Base-by-base conservation (phyloP, 2,329 filamentous ascomycete genomes). In the Cordyceps cicadae region DNA sequence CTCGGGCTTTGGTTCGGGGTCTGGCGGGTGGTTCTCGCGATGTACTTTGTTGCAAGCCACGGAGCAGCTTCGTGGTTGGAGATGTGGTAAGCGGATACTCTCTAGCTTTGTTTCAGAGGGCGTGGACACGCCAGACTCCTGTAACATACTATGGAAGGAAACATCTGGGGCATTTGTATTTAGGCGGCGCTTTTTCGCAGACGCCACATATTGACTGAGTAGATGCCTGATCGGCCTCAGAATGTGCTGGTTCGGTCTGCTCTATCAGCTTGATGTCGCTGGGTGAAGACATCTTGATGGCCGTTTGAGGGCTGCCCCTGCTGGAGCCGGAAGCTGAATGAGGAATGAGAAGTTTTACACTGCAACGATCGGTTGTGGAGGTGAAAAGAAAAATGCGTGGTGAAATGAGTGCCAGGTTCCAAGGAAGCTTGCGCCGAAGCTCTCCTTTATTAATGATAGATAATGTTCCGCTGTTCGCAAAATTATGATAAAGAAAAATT, bases 91-190 rank as follows among this genome's bases (percentile, higher is more conserved):
- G 64, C 17, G 12, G 29, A 48, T 11, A 11, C 9, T 48, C 45
- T 48, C 8, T 2, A 17, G 19, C 24, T 48, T 11, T 14, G 3
- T 26, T 19, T 15, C n/a, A n/a, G 8, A 6, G 29, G 5, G 7
- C 43, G 7, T 11, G 5, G 8, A 19, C 43, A n/a, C 3, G 29
- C 17, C 6, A 7, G 3, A 39, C 12, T 46, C 15, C 2, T 26
- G 26, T 14, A 24, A 72, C 83, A 68, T 74, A 87, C 85, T 85
- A 87, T 63, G 80, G 79, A 24, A 81, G 66, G 53, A 76, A 71
- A 68, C 85, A 87, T 32, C 77, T 77, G n/a, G 81, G 76, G 64
- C 85, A 87, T 66, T 85, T 87, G 71, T 87, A 87, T 69, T 84
- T 87, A 34, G 76, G 76, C 21, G 78, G 73, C 5, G 76, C 76